Percentiles rank a stretch among this genome's conserved stretches.
phyloP scores from a whole-genome alignment of 352 stramenopile species.

The Aphanomyces invadans region DNA sequence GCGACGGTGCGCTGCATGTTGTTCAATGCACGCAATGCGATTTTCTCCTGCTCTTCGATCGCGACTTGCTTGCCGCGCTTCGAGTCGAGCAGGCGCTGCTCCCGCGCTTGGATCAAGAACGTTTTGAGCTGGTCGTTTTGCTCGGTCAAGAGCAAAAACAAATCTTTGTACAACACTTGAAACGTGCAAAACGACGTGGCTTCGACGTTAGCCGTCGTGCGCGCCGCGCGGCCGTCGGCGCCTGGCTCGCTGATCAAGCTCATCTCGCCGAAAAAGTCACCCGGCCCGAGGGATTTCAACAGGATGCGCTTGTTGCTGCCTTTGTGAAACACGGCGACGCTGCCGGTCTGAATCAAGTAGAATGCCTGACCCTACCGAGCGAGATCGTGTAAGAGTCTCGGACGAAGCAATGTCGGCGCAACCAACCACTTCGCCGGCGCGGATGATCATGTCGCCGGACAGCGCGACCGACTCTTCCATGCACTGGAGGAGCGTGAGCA shows the following conservation, averaged over 20 bases:
- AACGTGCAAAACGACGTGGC: not conserved
- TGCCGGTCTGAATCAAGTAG: constrained; percentile 7
- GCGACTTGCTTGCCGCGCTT: not conserved
- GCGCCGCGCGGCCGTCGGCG: not conserved
- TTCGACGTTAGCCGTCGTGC: not conserved
- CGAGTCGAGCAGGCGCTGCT: not conserved
- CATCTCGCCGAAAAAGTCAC: constrained; percentile 4
- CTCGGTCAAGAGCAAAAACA: not conserved
- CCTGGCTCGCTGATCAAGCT: not conserved
- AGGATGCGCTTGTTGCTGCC: not conserved
- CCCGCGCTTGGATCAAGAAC: not conserved
- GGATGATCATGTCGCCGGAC: constrained; percentile 2
- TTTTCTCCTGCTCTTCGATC: not conserved
- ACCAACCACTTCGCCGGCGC: constrained; percentile 3
- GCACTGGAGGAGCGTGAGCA: constrained; percentile 1
- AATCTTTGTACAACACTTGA: not conserved
- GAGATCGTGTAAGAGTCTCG: too few species aligned
- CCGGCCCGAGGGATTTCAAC: not conserved
- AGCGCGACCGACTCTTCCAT: constrained; percentile 1
- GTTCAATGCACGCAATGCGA: not conserved
- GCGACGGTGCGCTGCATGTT: not conserved
- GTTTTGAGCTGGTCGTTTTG: not conserved
- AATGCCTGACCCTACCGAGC: constrained; percentile 8
- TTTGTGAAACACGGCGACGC: not conserved
- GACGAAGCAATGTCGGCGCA: too few species aligned